Base-by-base conservation (phyloP, 352 stramenopile genomes). In the Ophiocytium majus region DNA sequence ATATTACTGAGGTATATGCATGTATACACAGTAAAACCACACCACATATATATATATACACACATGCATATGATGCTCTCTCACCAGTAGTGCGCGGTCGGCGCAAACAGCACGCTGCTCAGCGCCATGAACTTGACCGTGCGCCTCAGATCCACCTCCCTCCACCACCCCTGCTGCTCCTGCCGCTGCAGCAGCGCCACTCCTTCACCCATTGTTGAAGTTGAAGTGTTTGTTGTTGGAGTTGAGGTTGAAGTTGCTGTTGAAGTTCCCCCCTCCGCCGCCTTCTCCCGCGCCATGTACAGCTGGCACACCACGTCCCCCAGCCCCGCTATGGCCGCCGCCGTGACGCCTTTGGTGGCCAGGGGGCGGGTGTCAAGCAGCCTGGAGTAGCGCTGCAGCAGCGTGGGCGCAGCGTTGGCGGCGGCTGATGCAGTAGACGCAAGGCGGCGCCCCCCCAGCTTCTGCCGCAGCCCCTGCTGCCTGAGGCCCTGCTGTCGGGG, bases 331-430 rank as follows among this genome's bases (percentile, higher is more conserved):
- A 86, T 86, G 49, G 71, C 43, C 64, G 50, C 83, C 28, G 83
- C 82, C 28, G 83, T 86, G 9, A 86, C 57, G 28, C 76, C 83
- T 50, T 86, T 86, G 14, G 83, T 86, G 17, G 66, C 14, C 50
- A 86, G 78, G 19, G 83, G 83, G 36, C 79, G 78, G 35, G 76
- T 74, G 76, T 83, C 75, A 32, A 86, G 63, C 31, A 86, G 78
- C 32, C 43, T n/a, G 49, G 57, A n/a, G 66, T 85, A 85, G 43
- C 63, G 81, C 10, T 50, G 5, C 43, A 57, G 43, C 43, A 57
- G 43, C n/a, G n/a, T n/a, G n/a, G n/a, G n/a, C n/a, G n/a, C n/a
- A n/a, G n/a, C n/a, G n/a, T n/a, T n/a, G n/a, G n/a, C n/a, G n/a
- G n/a, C n/a, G n/a, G n/a, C n/a, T n/a, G n/a, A n/a, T n/a, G n/a